Percentiles rank a stretch among this genome's conserved stretches.
Conservation (phyloP, 345 rosid species). For the Eucalyptus regnans region DNA sequence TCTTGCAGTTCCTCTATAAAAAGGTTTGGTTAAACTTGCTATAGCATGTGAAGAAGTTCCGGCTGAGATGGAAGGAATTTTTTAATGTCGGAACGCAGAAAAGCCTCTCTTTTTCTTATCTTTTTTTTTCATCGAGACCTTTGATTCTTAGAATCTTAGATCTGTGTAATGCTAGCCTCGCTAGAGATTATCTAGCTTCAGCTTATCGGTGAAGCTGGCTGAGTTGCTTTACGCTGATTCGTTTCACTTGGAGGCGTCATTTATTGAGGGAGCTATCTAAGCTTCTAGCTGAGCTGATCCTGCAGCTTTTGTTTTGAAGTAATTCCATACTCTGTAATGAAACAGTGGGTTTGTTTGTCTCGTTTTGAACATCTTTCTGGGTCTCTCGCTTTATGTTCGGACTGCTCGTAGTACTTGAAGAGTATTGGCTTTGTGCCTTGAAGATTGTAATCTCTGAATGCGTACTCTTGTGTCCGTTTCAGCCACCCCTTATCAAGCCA, state of each 20-base stretch:
- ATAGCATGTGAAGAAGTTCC: not conserved
- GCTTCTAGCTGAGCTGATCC: not conserved
- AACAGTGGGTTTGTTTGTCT: not conserved
- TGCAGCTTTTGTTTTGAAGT: not conserved
- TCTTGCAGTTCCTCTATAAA: not conserved
- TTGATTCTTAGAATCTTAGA: not conserved
- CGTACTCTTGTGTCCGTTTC: not conserved
- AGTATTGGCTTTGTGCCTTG: not conserved
- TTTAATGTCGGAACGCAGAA: not conserved
- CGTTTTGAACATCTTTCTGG: not conserved
- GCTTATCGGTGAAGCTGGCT: not conserved
- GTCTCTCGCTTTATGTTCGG: not conserved
- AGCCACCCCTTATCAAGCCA: conserved; percentile 67
- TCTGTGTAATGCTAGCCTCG: not conserved
- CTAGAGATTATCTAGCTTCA: not conserved
- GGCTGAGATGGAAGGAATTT: not conserved
- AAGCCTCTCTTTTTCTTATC: not conserved
- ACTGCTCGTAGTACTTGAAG: not conserved
- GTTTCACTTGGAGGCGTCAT: not conserved
- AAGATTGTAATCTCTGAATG: not conserved
- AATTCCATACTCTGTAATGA: not conserved
- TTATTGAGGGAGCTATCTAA: not conserved
- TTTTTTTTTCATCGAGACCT: not conserved
- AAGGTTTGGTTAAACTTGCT: not conserved
- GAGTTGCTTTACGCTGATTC: not conserved